phyloP scores from a whole-genome alignment of 331 rosid genomes.

The Quercus phellos region DNA sequence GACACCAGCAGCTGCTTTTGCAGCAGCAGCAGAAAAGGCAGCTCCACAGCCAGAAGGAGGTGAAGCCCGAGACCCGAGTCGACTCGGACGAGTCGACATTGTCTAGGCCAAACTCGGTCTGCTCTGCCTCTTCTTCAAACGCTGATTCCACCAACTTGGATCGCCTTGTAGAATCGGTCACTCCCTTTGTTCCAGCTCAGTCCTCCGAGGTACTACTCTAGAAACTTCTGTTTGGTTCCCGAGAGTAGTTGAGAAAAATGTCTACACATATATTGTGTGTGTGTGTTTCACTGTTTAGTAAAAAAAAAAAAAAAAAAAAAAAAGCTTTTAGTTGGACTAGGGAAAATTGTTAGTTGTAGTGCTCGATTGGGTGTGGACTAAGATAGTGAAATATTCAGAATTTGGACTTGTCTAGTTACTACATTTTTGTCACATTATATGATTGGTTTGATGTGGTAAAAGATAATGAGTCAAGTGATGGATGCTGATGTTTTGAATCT shows the following conservation, averaged over 20 bases:
- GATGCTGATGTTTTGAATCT: background rate
- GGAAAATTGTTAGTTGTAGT: background rate
- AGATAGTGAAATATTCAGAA: background rate
- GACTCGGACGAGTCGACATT: slow-evolving; percentile 30
- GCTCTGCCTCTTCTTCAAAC: slow-evolving; percentile 26
- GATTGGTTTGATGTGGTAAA: background rate
- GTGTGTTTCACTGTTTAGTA: too few relatives aligned
- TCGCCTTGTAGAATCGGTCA: slow-evolving; percentile 31
- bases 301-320: too few relatives aligned
- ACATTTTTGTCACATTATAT: background rate
- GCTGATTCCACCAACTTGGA: slow-evolving; percentile 26
- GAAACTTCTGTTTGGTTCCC: background rate
- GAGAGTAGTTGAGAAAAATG: background rate
- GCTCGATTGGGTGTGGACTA: background rate
- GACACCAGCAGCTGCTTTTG: slow-evolving; percentile 18
- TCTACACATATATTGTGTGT: too few relatives aligned
- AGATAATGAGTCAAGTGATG: background rate
- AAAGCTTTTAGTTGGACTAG: too few relatives aligned
- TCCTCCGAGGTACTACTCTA: slow-evolving; percentile 14
- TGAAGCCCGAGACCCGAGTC: slow-evolving; percentile 20
- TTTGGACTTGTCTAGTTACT: background rate
- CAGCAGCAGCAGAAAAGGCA: slow-evolving; percentile 23
- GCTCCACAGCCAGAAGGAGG: slow-evolving; percentile 12
- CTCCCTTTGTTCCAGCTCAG: slow-evolving; percentile 27
- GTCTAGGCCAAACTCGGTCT: slow-evolving; percentile 23